These are phyloP conservation scores for Pyrenophora teres DNA, from an alignment of 2,329 filamentous ascomycete species.

Conservation along the genomic window DNA sequence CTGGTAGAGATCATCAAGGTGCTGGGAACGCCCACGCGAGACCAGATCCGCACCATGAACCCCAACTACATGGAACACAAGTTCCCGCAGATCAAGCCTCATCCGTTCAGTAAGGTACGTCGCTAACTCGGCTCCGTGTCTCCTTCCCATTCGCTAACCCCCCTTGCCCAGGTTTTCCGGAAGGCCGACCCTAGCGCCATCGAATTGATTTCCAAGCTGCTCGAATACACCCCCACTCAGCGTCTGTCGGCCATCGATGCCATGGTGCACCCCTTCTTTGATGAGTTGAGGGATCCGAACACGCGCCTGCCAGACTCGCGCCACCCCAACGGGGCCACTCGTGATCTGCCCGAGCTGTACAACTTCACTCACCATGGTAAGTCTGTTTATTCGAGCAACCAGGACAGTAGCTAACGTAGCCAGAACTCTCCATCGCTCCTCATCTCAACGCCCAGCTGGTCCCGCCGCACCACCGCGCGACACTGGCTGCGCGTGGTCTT, in stretches of 20 bases:
- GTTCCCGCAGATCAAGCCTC: slow-evolving; percentile 99
- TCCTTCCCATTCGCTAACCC: slow-evolving; percentile 4
- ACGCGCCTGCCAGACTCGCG: slow-evolving; percentile 94
- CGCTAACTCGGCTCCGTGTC: background rate
- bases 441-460: slow-evolving; percentile 86
- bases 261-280: slow-evolving; percentile 98
- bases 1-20: slow-evolving; percentile 99
- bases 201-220: slow-evolving; percentile 87
- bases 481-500: slow-evolving; percentile 75
- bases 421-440: slow-evolving; percentile 95
- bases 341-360: slow-evolving; percentile 86
- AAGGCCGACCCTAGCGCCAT: slow-evolving; percentile 93
- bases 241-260: slow-evolving; percentile 91
- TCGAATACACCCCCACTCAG: slow-evolving; percentile 98
- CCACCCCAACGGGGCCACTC: slow-evolving; percentile 77
- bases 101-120: slow-evolving; percentile 89
- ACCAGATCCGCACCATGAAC: slow-evolving; percentile 99
- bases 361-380: slow-evolving; percentile 93
- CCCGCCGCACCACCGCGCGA: slow-evolving; percentile 76
- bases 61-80: slow-evolving; percentile 99
- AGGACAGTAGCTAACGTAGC: slow-evolving; percentile 16
- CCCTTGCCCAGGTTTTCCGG: slow-evolving; percentile 73
- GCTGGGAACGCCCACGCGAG: slow-evolving; percentile 90
- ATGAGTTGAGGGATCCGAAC: slow-evolving; percentile 89
- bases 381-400: slow-evolving; percentile 37